A percentile compares a stretch with the other conserved stretches of the same genome.
These are phyloP conservation scores for Microbotryum intermedium DNA, from an alignment of 1,284 basidiomycete species.

Conservation along the genomic window DNA sequence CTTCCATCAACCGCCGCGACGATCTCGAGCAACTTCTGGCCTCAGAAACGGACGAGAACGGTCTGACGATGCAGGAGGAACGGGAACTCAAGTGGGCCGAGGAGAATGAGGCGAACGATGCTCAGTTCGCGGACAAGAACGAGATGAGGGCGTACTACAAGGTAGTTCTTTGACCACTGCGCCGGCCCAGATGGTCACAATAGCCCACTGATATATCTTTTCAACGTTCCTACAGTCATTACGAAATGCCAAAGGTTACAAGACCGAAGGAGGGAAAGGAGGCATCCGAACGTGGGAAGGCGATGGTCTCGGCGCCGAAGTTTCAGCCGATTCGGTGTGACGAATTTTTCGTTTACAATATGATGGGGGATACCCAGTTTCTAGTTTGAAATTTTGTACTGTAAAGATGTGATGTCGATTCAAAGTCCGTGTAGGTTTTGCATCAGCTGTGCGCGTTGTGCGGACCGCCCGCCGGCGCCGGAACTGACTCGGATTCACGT, in stretches of 20 bases:
- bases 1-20: conserved; percentile 20
- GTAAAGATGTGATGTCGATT: too few relatives aligned
- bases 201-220: not conserved
- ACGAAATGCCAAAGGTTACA: conserved; percentile 26
- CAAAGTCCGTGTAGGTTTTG: too few relatives aligned
- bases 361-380: too few relatives aligned
- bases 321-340: too few relatives aligned
- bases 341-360: too few relatives aligned
- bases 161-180: not conserved
- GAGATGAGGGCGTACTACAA: conserved; percentile 29
- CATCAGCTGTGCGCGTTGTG: too few relatives aligned
- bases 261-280: conserved; percentile 14
- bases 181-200: too few relatives aligned
- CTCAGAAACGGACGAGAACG: conserved; percentile 21
- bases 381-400: too few relatives aligned
- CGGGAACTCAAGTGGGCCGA: conserved; percentile 23
- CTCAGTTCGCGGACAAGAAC: conserved; percentile 14
- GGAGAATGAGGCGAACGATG: conserved; percentile 18
- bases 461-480: too few relatives aligned
- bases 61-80: conserved; percentile 27
- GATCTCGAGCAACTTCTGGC: conserved; percentile 7
- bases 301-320: conserved; percentile 16
- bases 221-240: conserved; percentile 7
- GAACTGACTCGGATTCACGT: too few relatives aligned
- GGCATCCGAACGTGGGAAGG: conserved; percentile 18